Percentiles rank a stretch among this genome's conserved stretches.
These are phyloP conservation scores for Fusarium palustre DNA, from an alignment of 2,329 filamentous ascomycete species.

Conservation along the genomic window DNA sequence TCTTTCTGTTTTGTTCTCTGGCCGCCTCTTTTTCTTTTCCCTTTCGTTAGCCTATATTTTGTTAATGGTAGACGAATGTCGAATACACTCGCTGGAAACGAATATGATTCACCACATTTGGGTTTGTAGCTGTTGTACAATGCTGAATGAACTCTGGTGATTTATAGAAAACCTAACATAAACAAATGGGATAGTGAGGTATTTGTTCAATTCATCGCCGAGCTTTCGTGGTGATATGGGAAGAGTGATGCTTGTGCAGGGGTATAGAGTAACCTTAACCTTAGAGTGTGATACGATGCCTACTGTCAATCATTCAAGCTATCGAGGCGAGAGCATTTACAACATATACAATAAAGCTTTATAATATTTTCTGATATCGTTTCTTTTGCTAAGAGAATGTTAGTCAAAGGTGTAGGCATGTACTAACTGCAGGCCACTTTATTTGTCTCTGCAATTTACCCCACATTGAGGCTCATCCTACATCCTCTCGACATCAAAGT, in stretches of 20 bases:
- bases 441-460: constrained; percentile 21
- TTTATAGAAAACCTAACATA: not conserved
- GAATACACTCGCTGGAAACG: constrained; percentile 42
- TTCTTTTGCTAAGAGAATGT: not conserved
- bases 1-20: constrained; percentile 17
- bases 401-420: not conserved
- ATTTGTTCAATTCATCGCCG: not conserved
- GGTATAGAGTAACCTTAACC: not conserved
- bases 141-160: not conserved
- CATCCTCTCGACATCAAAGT: constrained; percentile 34
- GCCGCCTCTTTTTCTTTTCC: not conserved
- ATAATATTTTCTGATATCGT: not conserved
- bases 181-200: not conserved
- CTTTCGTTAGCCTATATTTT: constrained; percentile 40
- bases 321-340: not conserved
- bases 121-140: not conserved
- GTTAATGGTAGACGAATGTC: constrained; percentile 45
- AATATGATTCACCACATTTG: constrained; percentile 23
- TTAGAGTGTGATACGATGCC: not conserved
- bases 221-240: not conserved
- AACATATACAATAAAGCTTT: not conserved
- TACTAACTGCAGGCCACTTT: not conserved
- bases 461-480: constrained; percentile 43
- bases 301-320: not conserved
- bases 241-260: not conserved